A percentile compares a stretch with the other conserved stretches of the same genome.
Conservation (phyloP, 345 rosid species). For the Acer campestre region DNA sequence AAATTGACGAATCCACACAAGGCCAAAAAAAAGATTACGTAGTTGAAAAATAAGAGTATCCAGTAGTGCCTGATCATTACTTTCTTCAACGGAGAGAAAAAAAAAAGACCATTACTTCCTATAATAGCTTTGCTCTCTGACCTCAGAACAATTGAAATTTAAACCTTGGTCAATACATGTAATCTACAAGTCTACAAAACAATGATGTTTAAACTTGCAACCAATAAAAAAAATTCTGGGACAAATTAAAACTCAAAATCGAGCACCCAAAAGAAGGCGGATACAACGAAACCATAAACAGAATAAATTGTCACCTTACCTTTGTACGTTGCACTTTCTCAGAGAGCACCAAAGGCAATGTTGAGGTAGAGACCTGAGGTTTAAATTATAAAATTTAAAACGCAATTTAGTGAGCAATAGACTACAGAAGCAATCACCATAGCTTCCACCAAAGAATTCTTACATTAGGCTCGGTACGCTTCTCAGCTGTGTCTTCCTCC, state of each 20-base stretch:
- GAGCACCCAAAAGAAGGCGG: neutral
- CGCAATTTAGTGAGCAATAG: conserved; percentile 20
- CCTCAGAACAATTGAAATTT: neutral
- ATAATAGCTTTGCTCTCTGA: neutral
- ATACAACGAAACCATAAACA: conserved; percentile 7
- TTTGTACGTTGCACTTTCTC: conserved; percentile 89
- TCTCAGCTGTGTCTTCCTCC: conserved; percentile 53
- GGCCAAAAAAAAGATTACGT: neutral
- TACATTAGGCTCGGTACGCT: conserved; percentile 58
- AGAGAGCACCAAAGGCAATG: conserved; percentile 82
- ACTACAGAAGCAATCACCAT: conserved; percentile 17
- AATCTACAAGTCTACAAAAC: neutral
- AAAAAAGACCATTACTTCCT: neutral
- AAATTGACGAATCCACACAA: neutral
- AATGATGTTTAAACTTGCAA: neutral
- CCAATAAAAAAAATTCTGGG: neutral
- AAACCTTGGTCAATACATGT: neutral
- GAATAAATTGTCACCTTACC: conserved; percentile 45
- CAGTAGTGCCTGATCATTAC: neutral
- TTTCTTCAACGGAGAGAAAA: neutral
- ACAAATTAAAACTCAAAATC: conserved; percentile 14
- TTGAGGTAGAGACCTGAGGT: conserved; percentile 68
- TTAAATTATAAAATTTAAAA: conserved; percentile 24
- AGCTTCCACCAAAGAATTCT: conserved; percentile 34
- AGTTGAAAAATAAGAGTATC: neutral